Evolutionary conservation across 2,329 filamentous ascomycete genomes (phyloP).

Genomic region (Incumbomyces lentus): DNA sequence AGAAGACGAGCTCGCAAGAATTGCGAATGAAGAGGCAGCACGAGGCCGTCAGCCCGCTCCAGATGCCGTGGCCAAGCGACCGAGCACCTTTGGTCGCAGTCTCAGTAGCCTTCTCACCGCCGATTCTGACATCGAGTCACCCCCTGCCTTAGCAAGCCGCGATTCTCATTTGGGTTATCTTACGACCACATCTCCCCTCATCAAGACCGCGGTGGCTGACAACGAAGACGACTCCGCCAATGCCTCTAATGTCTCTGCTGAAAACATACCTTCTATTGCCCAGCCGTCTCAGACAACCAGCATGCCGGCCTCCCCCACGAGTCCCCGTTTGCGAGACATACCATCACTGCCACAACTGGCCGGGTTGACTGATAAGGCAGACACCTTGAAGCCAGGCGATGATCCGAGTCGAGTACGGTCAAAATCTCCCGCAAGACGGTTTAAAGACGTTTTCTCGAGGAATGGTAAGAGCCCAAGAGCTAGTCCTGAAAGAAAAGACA

Average conservation of each 20-base stretch:
- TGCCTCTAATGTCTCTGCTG: slow-evolving; percentile 1
- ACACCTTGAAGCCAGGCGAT: slow-evolving; percentile 27
- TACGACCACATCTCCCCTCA: slow-evolving; percentile 58
- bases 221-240: background rate
- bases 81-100: slow-evolving; percentile 3
- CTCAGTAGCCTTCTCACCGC: slow-evolving; percentile 37
- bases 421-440: slow-evolving; percentile 58
- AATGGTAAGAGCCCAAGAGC: slow-evolving; percentile 44
- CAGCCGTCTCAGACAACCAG: slow-evolving; percentile 8
- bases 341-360: background rate
- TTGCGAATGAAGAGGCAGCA: slow-evolving; percentile 10
- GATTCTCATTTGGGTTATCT: slow-evolving; percentile 58
- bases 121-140: slow-evolving; percentile 39
- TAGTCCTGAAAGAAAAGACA: slow-evolving; percentile 33
- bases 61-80: background rate
- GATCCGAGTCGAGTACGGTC: slow-evolving; percentile 40
- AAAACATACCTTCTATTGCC: slow-evolving; percentile 12
- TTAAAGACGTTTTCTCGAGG: slow-evolving; percentile 58
- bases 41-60: slow-evolving; percentile 5
- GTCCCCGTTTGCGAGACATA: background rate
- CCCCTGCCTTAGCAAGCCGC: slow-evolving; percentile 44
- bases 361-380: slow-evolving; percentile 23
- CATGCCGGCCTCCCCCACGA: slow-evolving; percentile 13
- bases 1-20: slow-evolving; percentile 19
- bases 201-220: slow-evolving; percentile 43